phyloP scores from a whole-genome alignment of 169 alveolate genomes.

The Blepharisma undulans region DNA sequence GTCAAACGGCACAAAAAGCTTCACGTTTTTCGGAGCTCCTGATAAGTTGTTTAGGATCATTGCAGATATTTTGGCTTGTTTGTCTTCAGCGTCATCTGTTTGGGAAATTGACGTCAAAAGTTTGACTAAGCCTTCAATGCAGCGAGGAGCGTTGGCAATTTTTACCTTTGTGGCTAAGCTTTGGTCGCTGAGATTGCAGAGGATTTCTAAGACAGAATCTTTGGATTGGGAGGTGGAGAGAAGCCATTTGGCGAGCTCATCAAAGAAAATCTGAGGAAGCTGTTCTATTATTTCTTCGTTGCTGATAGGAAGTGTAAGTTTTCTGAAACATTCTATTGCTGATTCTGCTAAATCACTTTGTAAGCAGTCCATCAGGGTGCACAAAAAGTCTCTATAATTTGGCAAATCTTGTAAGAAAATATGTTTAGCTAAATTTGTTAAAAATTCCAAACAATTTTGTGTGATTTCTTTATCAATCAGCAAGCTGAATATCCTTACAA shows the following conservation, averaged over 20 bases:
- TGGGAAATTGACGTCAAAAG: slow-evolving; percentile 11
- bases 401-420: slow-evolving; percentile 26
- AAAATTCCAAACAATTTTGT: slow-evolving; percentile 19
- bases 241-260: slow-evolving; percentile 8
- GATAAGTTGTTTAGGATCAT: slow-evolving; percentile 26
- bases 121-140: not conserved
- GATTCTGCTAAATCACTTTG: slow-evolving; percentile 8
- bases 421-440: slow-evolving; percentile 23
- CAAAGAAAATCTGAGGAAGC: slow-evolving; percentile 10
- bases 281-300: slow-evolving; percentile 27
- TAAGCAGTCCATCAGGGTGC: slow-evolving; percentile 27
- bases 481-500: not conserved
- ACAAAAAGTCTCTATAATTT: slow-evolving; percentile 14
- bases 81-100: slow-evolving; percentile 41
- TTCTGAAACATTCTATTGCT: slow-evolving; percentile 16
- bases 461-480: slow-evolving; percentile 28
- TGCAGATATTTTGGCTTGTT: slow-evolving; percentile 43
- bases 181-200: slow-evolving; percentile 21
- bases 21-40: slow-evolving; percentile 17
- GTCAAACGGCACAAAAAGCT: not conserved
- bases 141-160: slow-evolving; percentile 18
- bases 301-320: slow-evolving; percentile 19
- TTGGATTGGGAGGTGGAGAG: not conserved
- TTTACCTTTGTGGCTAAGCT: slow-evolving; percentile 18
- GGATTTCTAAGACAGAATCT: slow-evolving; percentile 19